phyloP scores from a whole-genome alignment of 768 basidiomycete species.

The Suillus placidus region DNA sequence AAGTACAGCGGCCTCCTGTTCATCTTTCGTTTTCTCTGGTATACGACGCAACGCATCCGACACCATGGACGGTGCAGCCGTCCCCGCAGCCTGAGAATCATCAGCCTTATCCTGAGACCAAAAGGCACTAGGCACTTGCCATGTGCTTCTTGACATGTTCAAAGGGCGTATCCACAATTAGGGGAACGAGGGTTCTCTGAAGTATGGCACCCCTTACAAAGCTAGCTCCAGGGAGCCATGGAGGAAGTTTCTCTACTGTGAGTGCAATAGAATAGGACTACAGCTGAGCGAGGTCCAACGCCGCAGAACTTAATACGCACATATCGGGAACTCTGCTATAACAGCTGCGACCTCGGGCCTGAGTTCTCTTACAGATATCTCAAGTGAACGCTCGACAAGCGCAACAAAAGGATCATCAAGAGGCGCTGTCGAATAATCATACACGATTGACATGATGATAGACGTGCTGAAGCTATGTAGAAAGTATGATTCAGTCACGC shows the following conservation, averaged over 20 bases:
- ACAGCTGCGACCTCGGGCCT: slow-evolving; percentile 22
- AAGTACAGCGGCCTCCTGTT: slow-evolving; percentile 16
- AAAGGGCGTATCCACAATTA: slow-evolving; percentile 25
- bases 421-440: slow-evolving; percentile 23
- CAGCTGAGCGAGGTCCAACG: background rate
- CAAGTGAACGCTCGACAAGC: slow-evolving; percentile 17
- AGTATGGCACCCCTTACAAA: slow-evolving; percentile 21
- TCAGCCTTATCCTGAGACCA: background rate
- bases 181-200: slow-evolving; percentile 10
- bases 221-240: slow-evolving; percentile 27
- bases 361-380: slow-evolving; percentile 16
- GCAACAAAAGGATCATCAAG: slow-evolving; percentile 26
- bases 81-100: slow-evolving; percentile 19
- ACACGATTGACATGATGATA: slow-evolving; percentile 27
- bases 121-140: slow-evolving; percentile 18
- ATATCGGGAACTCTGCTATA: slow-evolving; percentile 19
- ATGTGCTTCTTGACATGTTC: slow-evolving; percentile 25
- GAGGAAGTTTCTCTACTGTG: slow-evolving; percentile 23
- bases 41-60: slow-evolving; percentile 23
- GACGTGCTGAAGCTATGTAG: slow-evolving; percentile 23
- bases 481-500: background rate
- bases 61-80: slow-evolving; percentile 27
- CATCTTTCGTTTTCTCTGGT: slow-evolving; percentile 6
- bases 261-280: background rate
- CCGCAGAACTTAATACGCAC: slow-evolving; percentile 16